Evolutionary conservation across 1,284 basidiomycete species (phyloP).

Genomic region (Rhizoctonia solani): DNA sequence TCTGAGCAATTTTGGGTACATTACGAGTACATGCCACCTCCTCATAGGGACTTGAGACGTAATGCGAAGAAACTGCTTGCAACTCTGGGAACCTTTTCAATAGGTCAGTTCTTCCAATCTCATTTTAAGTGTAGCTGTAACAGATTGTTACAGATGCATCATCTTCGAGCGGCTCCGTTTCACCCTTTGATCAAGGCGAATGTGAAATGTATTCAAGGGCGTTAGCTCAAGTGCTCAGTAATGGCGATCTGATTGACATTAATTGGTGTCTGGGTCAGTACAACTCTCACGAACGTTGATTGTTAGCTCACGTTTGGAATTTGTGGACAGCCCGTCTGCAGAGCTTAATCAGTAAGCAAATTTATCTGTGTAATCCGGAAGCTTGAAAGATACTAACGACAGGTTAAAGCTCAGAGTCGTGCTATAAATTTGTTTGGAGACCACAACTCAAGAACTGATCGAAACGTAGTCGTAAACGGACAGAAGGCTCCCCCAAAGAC

Average conservation of each 20-base stretch:
- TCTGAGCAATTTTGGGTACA: conserved; percentile 30
- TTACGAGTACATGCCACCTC: conserved; percentile 24
- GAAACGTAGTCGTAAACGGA: conserved; percentile 10
- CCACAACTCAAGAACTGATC: conserved; percentile 10
- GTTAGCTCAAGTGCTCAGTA: background rate
- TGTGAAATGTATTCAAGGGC: conserved; percentile 13
- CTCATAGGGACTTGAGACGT: background rate
- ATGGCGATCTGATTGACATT: background rate
- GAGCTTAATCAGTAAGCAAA: conserved; percentile 15
- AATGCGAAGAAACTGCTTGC: background rate
- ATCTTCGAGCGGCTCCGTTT: conserved; percentile 16
- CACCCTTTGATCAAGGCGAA: conserved; percentile 7
- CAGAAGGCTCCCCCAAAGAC: background rate
- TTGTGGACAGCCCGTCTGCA: conserved; percentile 19
- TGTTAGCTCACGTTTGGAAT: too few species aligned
- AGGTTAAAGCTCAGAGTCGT: conserved; percentile 8
- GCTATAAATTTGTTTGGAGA: conserved; percentile 18
- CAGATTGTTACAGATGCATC: conserved; percentile 11
- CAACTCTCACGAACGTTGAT: too few species aligned
- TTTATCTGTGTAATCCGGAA: too few species aligned
- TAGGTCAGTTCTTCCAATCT: too few species aligned
- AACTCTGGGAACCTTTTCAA: background rate
- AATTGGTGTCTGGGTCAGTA: conserved; percentile 31
- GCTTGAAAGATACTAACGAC: background rate
- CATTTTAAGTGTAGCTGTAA: too few species aligned